Percentiles rank a stretch among this genome's conserved stretches.
Conservation (phyloP, 345 rosid genomes). For the Nasturtium officinale region DNA sequence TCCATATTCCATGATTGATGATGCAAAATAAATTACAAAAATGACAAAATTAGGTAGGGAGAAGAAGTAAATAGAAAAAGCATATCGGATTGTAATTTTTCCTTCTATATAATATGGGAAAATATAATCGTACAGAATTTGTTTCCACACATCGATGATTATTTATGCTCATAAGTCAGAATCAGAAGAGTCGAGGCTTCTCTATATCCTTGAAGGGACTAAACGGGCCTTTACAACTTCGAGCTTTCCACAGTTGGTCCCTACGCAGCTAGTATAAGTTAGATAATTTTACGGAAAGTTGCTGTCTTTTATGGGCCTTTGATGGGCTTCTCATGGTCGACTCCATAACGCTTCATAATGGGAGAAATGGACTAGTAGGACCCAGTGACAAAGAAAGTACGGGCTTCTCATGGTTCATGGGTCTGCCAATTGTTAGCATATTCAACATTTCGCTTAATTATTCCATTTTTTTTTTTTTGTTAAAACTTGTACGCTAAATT, state of each 20-base stretch:
- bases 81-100: not conserved
- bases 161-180: not conserved
- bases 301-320: not conserved
- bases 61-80: not conserved
- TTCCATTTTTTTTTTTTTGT: too few relatives aligned
- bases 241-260: too few relatives aligned
- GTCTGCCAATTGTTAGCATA: not conserved
- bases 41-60: not conserved
- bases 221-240: not conserved
- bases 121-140: not conserved
- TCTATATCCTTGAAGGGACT: too few relatives aligned
- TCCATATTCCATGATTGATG: not conserved
- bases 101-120: too few relatives aligned
- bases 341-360: not conserved
- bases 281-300: not conserved
- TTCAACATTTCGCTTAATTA: not conserved
- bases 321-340: not conserved
- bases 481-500: too few relatives aligned
- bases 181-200: too few relatives aligned
- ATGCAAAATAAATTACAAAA: not conserved
- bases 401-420: not conserved
- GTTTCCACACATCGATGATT: not conserved
- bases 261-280: not conserved
- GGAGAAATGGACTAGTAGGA: not conserved
- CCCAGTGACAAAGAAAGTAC: not conserved